These are phyloP conservation scores for Entomortierella parvispora DNA, from an alignment of 192 early-diverging fungal species.

Conservation along the genomic window DNA sequence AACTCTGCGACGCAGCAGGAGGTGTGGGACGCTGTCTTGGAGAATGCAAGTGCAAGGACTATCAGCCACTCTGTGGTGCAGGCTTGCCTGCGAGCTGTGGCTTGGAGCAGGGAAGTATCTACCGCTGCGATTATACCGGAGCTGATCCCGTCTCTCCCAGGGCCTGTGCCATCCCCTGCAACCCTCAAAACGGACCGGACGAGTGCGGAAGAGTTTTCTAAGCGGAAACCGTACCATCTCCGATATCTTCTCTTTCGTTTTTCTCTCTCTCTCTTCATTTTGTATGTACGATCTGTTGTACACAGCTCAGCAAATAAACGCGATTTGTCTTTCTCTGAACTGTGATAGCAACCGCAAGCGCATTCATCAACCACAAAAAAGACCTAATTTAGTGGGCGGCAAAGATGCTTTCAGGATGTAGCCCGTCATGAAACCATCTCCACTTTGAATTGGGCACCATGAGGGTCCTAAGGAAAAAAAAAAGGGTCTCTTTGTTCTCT, in stretches of 20 bases:
- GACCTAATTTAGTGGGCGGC: too few relatives aligned
- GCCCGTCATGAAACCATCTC: too few relatives aligned
- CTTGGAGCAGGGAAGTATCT: not conserved
- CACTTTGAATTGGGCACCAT: too few relatives aligned
- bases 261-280: too few relatives aligned
- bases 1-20: conserved; percentile 2
- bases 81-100: conserved; percentile 8
- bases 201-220: conserved; percentile 10
- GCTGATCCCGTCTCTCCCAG: not conserved
- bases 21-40: conserved; percentile 10
- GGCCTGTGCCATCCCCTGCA: conserved; percentile 6
- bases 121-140: conserved; percentile 15
- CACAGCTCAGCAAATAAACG: too few relatives aligned
- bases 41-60: conserved; percentile 15
- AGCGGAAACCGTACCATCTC: not conserved
- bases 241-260: not conserved
- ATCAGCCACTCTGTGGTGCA: conserved; percentile 8
- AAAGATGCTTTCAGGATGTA: too few relatives aligned
- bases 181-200: conserved; percentile 28
- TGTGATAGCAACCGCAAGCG: too few relatives aligned
- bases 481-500: not conserved
- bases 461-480: too few relatives aligned
- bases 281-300: too few relatives aligned
- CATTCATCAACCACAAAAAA: too few relatives aligned
- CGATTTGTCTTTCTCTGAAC: too few relatives aligned